Conservation (phyloP, 768 basidiomycete species). For the Gyrodon lividus region DNA sequence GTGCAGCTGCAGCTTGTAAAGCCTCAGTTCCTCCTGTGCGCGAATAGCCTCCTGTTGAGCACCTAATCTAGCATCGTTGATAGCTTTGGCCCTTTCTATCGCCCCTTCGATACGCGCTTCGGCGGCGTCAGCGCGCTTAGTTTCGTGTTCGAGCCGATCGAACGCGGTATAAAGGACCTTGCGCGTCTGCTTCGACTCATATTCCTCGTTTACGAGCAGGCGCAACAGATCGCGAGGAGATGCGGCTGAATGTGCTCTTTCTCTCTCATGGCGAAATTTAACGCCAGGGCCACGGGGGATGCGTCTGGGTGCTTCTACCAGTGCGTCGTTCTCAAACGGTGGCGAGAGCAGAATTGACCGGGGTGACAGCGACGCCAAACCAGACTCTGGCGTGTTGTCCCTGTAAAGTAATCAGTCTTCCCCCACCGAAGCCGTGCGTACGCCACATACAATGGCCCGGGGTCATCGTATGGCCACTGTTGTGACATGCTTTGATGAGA, state of each 20-base stretch:
- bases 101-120: constrained; percentile 34
- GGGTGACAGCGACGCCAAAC: constrained; percentile 27
- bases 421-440: background rate
- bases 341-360: constrained; percentile 30
- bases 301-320: constrained; percentile 3
- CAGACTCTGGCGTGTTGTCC: constrained; percentile 24
- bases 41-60: constrained; percentile 31
- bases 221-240: constrained; percentile 31
- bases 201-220: constrained; percentile 40
- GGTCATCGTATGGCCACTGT: constrained; percentile 17
- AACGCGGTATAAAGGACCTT: constrained; percentile 36
- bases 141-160: constrained; percentile 39
- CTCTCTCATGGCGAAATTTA: constrained; percentile 35
- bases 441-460: constrained; percentile 20
- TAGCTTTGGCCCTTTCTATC: constrained; percentile 25
- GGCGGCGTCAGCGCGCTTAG: constrained; percentile 34
- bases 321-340: constrained; percentile 12
- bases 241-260: constrained; percentile 31
- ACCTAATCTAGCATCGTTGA: constrained; percentile 32
- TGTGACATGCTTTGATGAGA: constrained; percentile 24
- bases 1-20: constrained; percentile 59
- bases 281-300: constrained; percentile 29
- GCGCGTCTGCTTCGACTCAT: constrained; percentile 39
- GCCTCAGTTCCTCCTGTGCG: constrained; percentile 47
- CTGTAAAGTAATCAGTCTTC: constrained; percentile 10